Conservation (phyloP, 1,284 basidiomycete genomes). For the Malassezia vespertilionis region DNA sequence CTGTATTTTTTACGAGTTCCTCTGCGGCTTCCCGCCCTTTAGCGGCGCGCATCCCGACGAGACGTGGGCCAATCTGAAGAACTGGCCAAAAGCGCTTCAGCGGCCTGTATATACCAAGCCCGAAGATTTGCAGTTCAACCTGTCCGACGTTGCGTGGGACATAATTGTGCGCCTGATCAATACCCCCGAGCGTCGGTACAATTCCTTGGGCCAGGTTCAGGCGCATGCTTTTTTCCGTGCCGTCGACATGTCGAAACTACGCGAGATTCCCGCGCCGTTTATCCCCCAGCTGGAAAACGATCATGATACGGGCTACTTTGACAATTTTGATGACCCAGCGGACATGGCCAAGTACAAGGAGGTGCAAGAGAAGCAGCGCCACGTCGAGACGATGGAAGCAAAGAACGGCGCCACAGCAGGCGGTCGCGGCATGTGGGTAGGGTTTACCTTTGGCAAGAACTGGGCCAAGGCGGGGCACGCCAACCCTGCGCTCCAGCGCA, state of each 20-base stretch:
- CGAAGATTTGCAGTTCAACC: conserved; percentile 94
- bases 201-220: conserved; percentile 63
- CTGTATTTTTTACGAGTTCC: conserved; percentile 90
- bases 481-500: not conserved
- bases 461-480: conserved; percentile 24
- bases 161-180: conserved; percentile 56
- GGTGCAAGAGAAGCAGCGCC: conserved; percentile 90
- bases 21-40: conserved; percentile 85
- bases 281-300: conserved; percentile 91
- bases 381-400: conserved; percentile 58
- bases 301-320: conserved; percentile 89
- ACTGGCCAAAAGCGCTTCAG: conserved; percentile 79
- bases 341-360: conserved; percentile 91
- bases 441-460: conserved; percentile 69
- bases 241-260: conserved; percentile 66
- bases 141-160: conserved; percentile 87
- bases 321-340: conserved; percentile 78
- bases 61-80: conserved; percentile 98
- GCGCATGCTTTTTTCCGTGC: conserved; percentile 73
- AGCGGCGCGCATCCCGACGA: conserved; percentile 90
- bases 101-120: conserved; percentile 89
- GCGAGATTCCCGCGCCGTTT: conserved; percentile 74
- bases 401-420: conserved; percentile 57
- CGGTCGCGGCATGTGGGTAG: conserved; percentile 75
- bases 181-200: conserved; percentile 67